Conservation (phyloP, 805 yeast genomes). For the Hanseniaspora pseudoguilliermondii region DNA sequence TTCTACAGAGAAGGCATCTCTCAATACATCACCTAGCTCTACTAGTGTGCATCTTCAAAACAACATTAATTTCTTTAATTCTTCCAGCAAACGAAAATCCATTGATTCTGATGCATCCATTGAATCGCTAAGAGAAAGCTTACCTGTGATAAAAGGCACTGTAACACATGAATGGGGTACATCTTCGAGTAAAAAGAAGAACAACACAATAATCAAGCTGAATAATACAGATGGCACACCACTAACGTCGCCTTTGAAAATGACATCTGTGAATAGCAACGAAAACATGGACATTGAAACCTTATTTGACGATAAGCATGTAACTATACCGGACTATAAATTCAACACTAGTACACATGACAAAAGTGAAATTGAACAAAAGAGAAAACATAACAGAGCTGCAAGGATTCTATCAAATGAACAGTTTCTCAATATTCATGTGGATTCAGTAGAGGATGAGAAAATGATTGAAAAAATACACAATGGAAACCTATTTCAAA, state of each 20-base stretch:
- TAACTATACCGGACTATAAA: background rate
- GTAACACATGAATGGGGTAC: conserved; percentile 13
- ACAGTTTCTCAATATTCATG: conserved; percentile 6
- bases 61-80: background rate
- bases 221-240: conserved; percentile 9
- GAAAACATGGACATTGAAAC: background rate
- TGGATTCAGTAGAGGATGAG: background rate
- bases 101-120: background rate
- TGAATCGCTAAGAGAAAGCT: background rate
- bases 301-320: background rate
- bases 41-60: background rate
- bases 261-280: background rate
- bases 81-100: background rate
- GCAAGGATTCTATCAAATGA: conserved; percentile 11
- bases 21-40: background rate
- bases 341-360: background rate
- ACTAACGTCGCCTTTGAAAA: background rate
- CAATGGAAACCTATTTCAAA: conserved; percentile 2
- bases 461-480: conserved; percentile 9
- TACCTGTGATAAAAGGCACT: conserved; percentile 12
- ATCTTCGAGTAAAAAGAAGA: background rate
- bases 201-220: background rate
- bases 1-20: background rate
- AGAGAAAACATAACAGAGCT: conserved; percentile 8
- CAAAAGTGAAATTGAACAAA: background rate